These are phyloP conservation scores for Phialemoniopsis sp. DNA, from an alignment of 2,329 filamentous ascomycete species.

Conservation along the genomic window DNA sequence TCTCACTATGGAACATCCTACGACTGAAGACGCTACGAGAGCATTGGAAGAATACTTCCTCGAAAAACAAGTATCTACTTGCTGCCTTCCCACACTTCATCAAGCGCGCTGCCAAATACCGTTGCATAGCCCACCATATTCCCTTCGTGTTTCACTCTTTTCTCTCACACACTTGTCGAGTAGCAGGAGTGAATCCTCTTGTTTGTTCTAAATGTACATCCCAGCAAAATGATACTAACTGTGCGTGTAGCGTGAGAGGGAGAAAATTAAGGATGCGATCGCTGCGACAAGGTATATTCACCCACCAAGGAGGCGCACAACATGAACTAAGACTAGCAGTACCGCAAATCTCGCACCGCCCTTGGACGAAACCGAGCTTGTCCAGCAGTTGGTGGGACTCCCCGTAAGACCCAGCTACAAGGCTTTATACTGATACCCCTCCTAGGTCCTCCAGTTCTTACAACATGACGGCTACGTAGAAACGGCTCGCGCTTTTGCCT, in stretches of 20 bases:
- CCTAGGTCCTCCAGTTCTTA: slow-evolving; percentile 74
- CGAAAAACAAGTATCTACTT: no score
- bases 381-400: slow-evolving; percentile 68
- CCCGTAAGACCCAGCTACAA: no score
- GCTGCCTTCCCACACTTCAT: no score
- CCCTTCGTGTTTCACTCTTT: no score
- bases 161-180: no score
- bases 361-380: slow-evolving; percentile 69
- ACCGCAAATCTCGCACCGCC: slow-evolving; percentile 58
- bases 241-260: slow-evolving; percentile 38
- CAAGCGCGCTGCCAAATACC: no score
- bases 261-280: slow-evolving; percentile 58
- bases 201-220: neutral
- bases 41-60: no score
- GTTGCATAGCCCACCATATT: no score
- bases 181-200: no score
- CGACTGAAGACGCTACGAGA: no score
- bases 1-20: no score
- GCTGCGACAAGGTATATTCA: slow-evolving; percentile 32
- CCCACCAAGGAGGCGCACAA: neutral
- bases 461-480: slow-evolving; percentile 95
- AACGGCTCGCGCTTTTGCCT: slow-evolving; percentile 81
- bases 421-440: slow-evolving; percentile 5
- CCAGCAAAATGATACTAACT: slow-evolving; percentile 32
- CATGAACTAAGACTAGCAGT: slow-evolving; percentile 23